Base-by-base conservation (phyloP, 2,329 filamentous ascomycete genomes). In the Zarea fungicola region DNA sequence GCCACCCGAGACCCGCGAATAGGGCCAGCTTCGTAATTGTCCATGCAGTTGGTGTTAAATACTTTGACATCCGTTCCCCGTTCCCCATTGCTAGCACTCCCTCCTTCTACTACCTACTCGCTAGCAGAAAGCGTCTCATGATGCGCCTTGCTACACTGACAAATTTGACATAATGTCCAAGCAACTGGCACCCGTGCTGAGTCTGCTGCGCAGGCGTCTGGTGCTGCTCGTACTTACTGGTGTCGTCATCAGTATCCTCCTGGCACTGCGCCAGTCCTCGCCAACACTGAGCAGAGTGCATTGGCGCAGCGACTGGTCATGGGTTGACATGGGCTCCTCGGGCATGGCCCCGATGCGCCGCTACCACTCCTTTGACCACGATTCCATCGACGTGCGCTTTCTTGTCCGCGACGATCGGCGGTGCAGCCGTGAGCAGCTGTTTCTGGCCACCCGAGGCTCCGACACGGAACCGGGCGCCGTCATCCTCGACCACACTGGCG, bases 401-500 rank as follows among this genome's bases (percentile, higher is more conserved):
- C 29, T 41, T 19, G 19, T 19, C 22, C 48, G 42, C 35, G 29
- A 44, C 47, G 48, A 50, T 14, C 32, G 19, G 16, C 42, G 42
- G n/a, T 50, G 48, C 48, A 46, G 42, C 48, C 42, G 25, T 28
- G 35, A 50, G 14, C 37, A 46, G 10, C 13, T 50, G 13, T 50
- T 50, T 26, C 42, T 50, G 10, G 48, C 48, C 36, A 46, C 48
- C 6, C 42, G 48, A 11, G 48, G 48, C 29, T 46, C 48, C 22
- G 35, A 26, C 16, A 50, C 48, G 35, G 48, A 50, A 21, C 42
- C 48, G 13, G 48, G 48, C 31, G 48, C 48, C 31, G 29, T 58
- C 10, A 50, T 62, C 36, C 59, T 63, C 28, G 56, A 60, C 40
- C 54, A 55, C 42, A 50, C 56, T 35, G 52, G 55, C 22, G 60